Conservation (phyloP, 129 eudicot species). For the Tanacetum coccineum region DNA sequence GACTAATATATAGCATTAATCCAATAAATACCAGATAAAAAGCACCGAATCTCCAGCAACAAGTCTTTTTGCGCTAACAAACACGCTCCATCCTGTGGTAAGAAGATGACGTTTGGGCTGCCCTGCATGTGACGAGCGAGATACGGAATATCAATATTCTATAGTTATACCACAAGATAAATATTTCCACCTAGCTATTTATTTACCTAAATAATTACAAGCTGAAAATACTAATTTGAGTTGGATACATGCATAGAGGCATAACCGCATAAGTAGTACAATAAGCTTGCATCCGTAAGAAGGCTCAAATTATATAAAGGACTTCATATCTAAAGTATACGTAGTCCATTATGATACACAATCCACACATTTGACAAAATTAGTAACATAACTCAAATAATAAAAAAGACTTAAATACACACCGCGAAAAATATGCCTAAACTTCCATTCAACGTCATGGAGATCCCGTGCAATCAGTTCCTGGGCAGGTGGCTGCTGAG, state of each 20-base stretch:
- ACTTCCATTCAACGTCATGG: constrained; percentile 98
- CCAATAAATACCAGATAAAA: constrained; percentile 69
- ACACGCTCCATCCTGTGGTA: constrained; percentile 99
- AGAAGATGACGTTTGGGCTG: constrained; percentile 99
- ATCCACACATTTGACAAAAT: neutral
- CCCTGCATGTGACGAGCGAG: constrained; percentile 47
- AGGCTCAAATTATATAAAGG: too few species aligned
- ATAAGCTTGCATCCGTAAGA: too few species aligned
- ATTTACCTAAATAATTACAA: too few species aligned
- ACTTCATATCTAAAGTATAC: neutral
- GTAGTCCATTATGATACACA: neutral
- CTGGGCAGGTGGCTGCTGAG: constrained; percentile 97
- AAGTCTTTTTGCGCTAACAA: constrained; percentile 98
- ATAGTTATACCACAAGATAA: too few species aligned
- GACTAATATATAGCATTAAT: constrained; percentile 11
- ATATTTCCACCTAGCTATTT: too few species aligned
- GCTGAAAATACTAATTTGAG: too few species aligned
- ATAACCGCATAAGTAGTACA: too few species aligned
- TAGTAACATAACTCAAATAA: neutral
- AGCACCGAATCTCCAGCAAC: constrained; percentile 99
- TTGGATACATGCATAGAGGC: too few species aligned
- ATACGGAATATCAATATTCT: constrained; percentile 1
- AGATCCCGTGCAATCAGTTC: constrained; percentile 98
- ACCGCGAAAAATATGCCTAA: constrained; percentile 87
- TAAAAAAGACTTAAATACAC: constrained; percentile 14